These are phyloP conservation scores for Aspergillus ibericus DNA, from an alignment of 2,329 filamentous ascomycete genomes.

Conservation along the genomic window DNA sequence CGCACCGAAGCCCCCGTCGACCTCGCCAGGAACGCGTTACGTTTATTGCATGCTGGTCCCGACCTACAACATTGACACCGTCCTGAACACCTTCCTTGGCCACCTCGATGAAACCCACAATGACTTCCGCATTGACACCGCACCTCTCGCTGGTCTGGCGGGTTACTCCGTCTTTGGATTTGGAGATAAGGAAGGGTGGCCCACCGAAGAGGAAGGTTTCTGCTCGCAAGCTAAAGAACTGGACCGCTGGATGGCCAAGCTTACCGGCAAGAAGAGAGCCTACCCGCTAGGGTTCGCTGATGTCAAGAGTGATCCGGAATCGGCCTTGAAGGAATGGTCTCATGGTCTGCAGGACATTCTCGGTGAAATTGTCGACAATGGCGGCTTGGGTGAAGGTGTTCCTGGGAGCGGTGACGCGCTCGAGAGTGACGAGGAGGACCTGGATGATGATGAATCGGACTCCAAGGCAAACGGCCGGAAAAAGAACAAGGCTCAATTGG, in stretches of 20 bases:
- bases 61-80: conserved; percentile 92
- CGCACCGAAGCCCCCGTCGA: conserved; percentile 62
- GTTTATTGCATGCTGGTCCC: conserved; percentile 86
- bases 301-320: conserved; percentile 69
- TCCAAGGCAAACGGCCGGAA: conserved; percentile 53
- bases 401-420: conserved; percentile 77
- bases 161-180: conserved; percentile 95
- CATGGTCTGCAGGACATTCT: conserved; percentile 72
- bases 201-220: conserved; percentile 84
- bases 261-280: conserved; percentile 81
- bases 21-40: conserved; percentile 54
- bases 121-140: conserved; percentile 93
- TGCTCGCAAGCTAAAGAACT: conserved; percentile 88
- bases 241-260: conserved; percentile 95
- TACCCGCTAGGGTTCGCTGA: conserved; percentile 89
- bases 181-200: conserved; percentile 89
- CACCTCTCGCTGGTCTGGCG: conserved; percentile 70
- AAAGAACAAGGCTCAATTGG: conserved; percentile 43
- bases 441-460: conserved; percentile 57
- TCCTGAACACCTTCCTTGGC: conserved; percentile 81
- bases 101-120: conserved; percentile 91
- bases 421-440: conserved; percentile 78
- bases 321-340: conserved; percentile 74
- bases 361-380: conserved; percentile 54
- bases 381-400: conserved; percentile 64